phyloP scores from a whole-genome alignment of 306 rosid species.

The Quercus aquifolioides region DNA sequence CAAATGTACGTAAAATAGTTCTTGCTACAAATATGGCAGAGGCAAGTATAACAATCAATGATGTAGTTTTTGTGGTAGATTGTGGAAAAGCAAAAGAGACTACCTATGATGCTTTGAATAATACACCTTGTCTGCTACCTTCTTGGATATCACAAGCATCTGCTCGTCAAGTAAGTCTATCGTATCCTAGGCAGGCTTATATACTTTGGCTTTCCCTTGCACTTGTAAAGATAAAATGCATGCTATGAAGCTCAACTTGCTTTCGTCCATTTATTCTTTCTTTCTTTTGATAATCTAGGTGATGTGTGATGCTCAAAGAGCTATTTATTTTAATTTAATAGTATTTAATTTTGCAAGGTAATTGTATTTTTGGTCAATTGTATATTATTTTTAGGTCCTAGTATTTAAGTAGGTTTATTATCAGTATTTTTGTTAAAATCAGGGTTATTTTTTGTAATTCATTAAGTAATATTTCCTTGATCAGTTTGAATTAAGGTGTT shows the following conservation, averaged over 20 bases:
- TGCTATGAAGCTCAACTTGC: background rate
- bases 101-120: slow-evolving; percentile 92
- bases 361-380: no score
- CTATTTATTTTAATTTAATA: no score
- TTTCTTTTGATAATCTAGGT: slow-evolving; percentile 21
- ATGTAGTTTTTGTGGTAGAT: slow-evolving; percentile 86
- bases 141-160: slow-evolving; percentile 98
- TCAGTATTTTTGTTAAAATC: no score
- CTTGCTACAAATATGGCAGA: slow-evolving; percentile 99
- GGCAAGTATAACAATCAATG: slow-evolving; percentile 97
- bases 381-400: no score
- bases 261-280: background rate
- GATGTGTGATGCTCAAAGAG: no score
- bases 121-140: slow-evolving; percentile 93
- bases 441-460: no score
- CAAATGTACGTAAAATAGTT: slow-evolving; percentile 83
- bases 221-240: background rate
- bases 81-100: slow-evolving; percentile 99
- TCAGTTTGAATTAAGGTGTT: no score
- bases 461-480: no score
- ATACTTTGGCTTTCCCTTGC: background rate
- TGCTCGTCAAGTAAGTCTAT: slow-evolving; percentile 79
- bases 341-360: no score
- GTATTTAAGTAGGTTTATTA: no score
- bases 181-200: slow-evolving; percentile 20